Evolutionary conservation across 2,329 filamentous ascomycete genomes (phyloP).

Genomic region (Penicillium sp.): DNA sequence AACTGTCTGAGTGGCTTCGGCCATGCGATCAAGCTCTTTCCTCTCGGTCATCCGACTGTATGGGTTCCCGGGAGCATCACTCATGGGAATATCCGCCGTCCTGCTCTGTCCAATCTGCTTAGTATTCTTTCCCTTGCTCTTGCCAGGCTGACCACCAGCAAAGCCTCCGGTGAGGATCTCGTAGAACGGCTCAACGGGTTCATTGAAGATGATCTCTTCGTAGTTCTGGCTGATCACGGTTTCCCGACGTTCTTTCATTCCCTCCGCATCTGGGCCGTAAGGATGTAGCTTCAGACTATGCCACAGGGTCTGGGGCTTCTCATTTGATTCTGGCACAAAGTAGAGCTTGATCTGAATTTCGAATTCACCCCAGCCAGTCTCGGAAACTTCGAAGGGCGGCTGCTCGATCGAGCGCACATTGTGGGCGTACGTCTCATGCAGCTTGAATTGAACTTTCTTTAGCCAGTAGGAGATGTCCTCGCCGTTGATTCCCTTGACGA

Average conservation of each 20-base stretch:
- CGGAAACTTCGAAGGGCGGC: conserved; percentile 77
- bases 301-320: conserved; percentile 95
- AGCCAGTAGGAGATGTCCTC: conserved; percentile 94
- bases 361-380: conserved; percentile 98
- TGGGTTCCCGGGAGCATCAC: conserved; percentile 65
- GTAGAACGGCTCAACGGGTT: conserved; percentile 90
- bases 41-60: conserved; percentile 70
- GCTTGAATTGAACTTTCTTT: conserved; percentile 94
- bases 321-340: conserved; percentile 80
- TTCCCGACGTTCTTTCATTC: conserved; percentile 62
- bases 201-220: conserved; percentile 95
- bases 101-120: conserved; percentile 54
- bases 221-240: conserved; percentile 77
- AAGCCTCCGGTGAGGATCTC: conserved; percentile 77
- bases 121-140: conserved; percentile 58
- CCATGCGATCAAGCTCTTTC: conserved; percentile 64
- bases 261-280: conserved; percentile 75
- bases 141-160: conserved; percentile 43
- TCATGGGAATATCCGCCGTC: conserved; percentile 71
- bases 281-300: conserved; percentile 89
- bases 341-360: conserved; percentile 94
- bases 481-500: conserved; percentile 84
- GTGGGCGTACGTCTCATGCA: conserved; percentile 95
- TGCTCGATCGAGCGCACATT: conserved; percentile 80
- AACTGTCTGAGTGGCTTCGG: conserved; percentile 59